These are phyloP conservation scores for Coemansia furcata DNA, from an alignment of 192 early-diverging fungal genomes.

Conservation along the genomic window DNA sequence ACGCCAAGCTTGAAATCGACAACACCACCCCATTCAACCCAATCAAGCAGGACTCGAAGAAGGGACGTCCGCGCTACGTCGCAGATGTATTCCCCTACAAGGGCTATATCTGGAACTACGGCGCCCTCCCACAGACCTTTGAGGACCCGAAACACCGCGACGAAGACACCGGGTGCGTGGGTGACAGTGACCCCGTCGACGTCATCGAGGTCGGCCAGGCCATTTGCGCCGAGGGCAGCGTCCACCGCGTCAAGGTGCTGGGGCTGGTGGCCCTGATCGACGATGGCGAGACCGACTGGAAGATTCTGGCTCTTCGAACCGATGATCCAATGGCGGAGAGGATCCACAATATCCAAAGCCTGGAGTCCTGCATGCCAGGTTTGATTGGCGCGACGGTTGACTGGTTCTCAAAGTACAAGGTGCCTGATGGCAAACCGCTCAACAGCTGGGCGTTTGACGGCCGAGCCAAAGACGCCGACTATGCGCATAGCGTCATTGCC, in stretches of 20 bases:
- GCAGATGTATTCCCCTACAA: conserved; percentile 99
- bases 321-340: conserved; percentile 96
- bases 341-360: conserved; percentile 97
- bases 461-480: conserved; percentile 85
- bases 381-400: conserved; percentile 94
- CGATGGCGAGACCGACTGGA: conserved; percentile 99
- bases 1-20: conserved; percentile 94
- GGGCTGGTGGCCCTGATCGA: conserved; percentile 98
- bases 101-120: conserved; percentile 99
- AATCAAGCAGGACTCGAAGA: conserved; percentile 98
- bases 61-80: conserved; percentile 96
- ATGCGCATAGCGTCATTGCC: conserved; percentile 81
- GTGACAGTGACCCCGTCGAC: conserved; percentile 97
- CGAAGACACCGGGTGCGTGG: conserved; percentile 91
- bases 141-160: conserved; percentile 90
- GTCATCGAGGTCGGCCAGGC: conserved; percentile 97
- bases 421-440: conserved; percentile 99
- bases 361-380: conserved; percentile 94
- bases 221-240: conserved; percentile 85
- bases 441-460: conserved; percentile 98
- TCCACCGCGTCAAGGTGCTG: conserved; percentile 99
- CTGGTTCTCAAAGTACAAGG: conserved; percentile 99
- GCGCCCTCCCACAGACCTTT: conserved; percentile 99
- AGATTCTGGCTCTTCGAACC: conserved; percentile 95
- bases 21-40: conserved; percentile 96